A percentile compares a stretch with the other conserved stretches of the same genome.
Conservation (phyloP, 2,329 filamentous ascomycete species). For the Phyllosticta citribraziliensis region DNA sequence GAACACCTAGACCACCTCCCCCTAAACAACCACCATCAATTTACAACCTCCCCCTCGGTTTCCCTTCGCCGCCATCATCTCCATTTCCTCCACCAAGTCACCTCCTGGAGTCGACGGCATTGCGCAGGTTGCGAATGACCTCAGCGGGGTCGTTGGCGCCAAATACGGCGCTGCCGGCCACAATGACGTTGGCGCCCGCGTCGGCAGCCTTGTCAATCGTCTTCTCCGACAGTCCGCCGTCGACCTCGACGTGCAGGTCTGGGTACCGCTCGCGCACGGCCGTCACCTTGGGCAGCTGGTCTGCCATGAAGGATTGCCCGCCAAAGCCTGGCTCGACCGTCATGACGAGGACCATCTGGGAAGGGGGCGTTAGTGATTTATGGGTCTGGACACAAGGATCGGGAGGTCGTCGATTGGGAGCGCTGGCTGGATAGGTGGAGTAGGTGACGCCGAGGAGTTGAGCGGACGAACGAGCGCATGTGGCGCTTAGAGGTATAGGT, state of each 20-base stretch:
- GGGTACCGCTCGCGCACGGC: constrained; percentile 78
- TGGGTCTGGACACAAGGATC: not conserved
- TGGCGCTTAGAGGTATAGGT: not conserved
- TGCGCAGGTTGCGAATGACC: constrained; percentile 72
- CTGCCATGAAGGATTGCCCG: constrained; percentile 96
- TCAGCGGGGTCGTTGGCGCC: constrained; percentile 79
- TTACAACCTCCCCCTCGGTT: not conserved
- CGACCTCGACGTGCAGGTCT: constrained; percentile 91
- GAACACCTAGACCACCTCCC: too few species aligned
- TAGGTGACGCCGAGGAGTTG: not conserved
- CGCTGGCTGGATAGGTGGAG: not conserved
- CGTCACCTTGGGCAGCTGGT: constrained; percentile 86
- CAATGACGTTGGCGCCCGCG: constrained; percentile 94
- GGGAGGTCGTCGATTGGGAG: not conserved
- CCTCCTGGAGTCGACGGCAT: constrained; percentile 60
- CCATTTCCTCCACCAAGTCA: not conserved
- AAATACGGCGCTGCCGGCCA: constrained; percentile 92
- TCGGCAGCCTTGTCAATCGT: constrained; percentile 93
- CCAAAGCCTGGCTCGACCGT: constrained; percentile 96
- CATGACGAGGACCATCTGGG: constrained; percentile 95
- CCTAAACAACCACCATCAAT: not conserved
- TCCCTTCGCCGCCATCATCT: not conserved
- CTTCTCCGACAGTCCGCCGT: constrained; percentile 77
- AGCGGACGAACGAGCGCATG: not conserved
- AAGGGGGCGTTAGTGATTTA: not conserved